These are phyloP conservation scores for Endogone sp. DNA, from an alignment of 192 early-diverging fungal genomes.

Conservation along the genomic window DNA sequence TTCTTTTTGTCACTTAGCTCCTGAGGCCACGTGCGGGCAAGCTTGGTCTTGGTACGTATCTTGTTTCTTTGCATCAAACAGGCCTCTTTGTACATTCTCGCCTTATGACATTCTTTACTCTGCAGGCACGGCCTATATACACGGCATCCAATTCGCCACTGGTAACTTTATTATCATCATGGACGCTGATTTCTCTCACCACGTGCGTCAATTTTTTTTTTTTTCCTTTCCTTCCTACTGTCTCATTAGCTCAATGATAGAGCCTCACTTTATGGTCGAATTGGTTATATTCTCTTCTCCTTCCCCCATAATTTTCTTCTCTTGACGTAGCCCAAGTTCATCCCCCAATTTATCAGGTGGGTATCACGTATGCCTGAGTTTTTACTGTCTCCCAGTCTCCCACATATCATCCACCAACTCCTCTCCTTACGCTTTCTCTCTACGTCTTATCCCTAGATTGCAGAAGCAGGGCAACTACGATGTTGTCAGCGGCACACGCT, in stretches of 20 bases:
- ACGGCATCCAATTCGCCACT: constrained; percentile 90
- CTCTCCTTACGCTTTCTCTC: neutral
- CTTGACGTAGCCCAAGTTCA: constrained; percentile 82
- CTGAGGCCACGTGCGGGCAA: constrained; percentile 93
- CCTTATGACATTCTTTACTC: neutral
- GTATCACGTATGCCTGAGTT: neutral
- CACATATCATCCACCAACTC: neutral
- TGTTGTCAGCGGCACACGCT: constrained; percentile 94
- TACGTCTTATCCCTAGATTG: constrained; percentile 40
- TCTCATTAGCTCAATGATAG: neutral
- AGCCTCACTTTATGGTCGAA: neutral
- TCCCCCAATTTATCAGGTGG: constrained; percentile 88
- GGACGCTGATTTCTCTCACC: constrained; percentile 99
- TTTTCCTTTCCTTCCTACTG: constrained; percentile 10
- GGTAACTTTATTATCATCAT: constrained; percentile 97
- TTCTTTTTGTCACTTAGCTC: constrained; percentile 42
- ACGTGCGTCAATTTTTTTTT: constrained; percentile 50
- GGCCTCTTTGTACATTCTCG: neutral
- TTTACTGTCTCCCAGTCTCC: neutral
- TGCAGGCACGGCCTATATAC: constrained; percentile 86
- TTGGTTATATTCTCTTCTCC: no score
- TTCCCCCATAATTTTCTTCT: neutral
- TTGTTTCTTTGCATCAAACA: no score
- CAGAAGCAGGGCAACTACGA: constrained; percentile 85
- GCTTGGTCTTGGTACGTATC: constrained; percentile 70